phyloP scores from a whole-genome alignment of 2,329 filamentous ascomycete species.

The Apiospora hydei region DNA sequence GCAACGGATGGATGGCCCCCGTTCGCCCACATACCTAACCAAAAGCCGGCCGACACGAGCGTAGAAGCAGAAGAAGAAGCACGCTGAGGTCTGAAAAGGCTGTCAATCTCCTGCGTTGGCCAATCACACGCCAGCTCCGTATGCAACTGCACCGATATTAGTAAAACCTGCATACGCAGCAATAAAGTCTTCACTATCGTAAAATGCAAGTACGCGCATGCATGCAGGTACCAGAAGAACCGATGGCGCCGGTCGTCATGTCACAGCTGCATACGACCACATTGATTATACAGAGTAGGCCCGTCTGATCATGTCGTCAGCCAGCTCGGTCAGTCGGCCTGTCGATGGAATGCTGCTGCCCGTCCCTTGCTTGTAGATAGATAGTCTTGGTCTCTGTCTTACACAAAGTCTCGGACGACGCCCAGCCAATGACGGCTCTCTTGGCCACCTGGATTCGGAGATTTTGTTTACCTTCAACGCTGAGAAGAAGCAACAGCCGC shows the following conservation, averaged over 20 bases:
- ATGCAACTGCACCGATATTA: neutral
- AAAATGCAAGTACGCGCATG: neutral
- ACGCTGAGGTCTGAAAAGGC: neutral
- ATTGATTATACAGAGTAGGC: neutral
- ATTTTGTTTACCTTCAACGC: constrained; percentile 10
- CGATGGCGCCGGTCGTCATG: constrained; percentile 6
- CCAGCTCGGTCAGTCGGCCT: neutral
- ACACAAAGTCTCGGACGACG: constrained; percentile 8
- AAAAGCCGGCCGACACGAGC: neutral
- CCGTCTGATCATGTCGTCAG: neutral
- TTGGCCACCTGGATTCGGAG: constrained; percentile 1
- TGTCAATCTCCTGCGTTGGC: neutral
- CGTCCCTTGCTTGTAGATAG: neutral
- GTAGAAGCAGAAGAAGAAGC: neutral
- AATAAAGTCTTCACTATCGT: neutral
- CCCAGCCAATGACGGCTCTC: constrained; percentile 12
- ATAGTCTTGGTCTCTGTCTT: neutral
- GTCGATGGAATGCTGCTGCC: neutral
- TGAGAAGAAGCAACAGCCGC: constrained; percentile 5
- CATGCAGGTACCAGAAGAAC: constrained; percentile 12
- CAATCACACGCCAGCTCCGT: neutral
- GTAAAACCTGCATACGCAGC: constrained; percentile 4
- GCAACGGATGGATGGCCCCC: no score
- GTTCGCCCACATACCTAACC: neutral
- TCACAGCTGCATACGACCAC: neutral